phyloP scores from a whole-genome alignment of 352 stramenopile genomes.

The Thalassiosira mediterranea region DNA sequence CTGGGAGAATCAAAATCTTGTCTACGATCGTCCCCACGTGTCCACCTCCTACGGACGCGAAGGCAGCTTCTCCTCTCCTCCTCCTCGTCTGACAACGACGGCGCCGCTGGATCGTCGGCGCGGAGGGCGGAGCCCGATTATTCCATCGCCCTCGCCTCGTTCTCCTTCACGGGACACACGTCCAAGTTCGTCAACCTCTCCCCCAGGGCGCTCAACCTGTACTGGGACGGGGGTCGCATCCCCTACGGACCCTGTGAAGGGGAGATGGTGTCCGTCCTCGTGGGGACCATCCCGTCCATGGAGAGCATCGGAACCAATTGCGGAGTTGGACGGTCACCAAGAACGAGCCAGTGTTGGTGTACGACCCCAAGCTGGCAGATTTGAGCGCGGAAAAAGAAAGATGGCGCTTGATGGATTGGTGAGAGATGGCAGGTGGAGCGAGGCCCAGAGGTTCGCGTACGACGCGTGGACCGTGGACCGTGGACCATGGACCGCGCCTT shows the following conservation, averaged over 20 bases:
- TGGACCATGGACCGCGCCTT: conserved; percentile 57
- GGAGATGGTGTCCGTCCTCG: conserved; percentile 28
- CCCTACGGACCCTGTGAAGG: conserved; percentile 22
- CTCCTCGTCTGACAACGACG: not conserved
- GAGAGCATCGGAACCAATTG: conserved; percentile 50
- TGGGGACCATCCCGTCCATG: conserved; percentile 37
- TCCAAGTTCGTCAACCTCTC: conserved; percentile 81
- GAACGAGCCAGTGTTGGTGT: conserved; percentile 70
- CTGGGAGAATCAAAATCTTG: too few species aligned
- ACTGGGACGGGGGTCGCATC: conserved; percentile 71
- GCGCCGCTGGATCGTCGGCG: not conserved
- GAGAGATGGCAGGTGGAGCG: conserved; percentile 37
- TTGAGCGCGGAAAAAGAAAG: conserved; percentile 36
- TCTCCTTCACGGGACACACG: conserved; percentile 76
- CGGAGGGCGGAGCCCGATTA: conserved; percentile 6
- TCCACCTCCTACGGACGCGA: conserved; percentile 38
- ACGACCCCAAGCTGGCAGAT: conserved; percentile 64
- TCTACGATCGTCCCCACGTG: conserved; percentile 38
- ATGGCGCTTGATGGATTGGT: conserved; percentile 45
- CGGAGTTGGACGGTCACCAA: conserved; percentile 68
- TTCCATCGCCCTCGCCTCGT: conserved; percentile 29
- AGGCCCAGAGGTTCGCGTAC: conserved; percentile 55
- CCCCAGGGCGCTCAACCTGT: conserved; percentile 59
- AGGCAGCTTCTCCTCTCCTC: not conserved
- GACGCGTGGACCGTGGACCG: conserved; percentile 41